Evolutionary conservation across 1,139 yeast genomes (phyloP), one percentile per base, ranked within the genome.

Genomic region (Yamadazyma aaseri): DNA sequence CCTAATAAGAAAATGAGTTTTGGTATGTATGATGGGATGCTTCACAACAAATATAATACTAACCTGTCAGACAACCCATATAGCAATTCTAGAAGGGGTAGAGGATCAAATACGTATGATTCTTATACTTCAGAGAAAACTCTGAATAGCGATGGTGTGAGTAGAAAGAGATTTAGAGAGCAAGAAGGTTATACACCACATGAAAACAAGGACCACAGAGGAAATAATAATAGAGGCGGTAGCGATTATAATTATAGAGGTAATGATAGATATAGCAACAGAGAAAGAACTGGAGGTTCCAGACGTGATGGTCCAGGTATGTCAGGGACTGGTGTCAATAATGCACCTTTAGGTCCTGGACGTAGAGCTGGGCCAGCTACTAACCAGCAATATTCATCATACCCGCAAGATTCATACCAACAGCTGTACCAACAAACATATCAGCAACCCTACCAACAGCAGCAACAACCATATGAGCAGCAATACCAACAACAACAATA

Each of bases 371-470:
- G n/a, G n/a, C n/a, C n/a, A n/a, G n/a, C n/a, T n/a, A n/a, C n/a
- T n/a, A n/a, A n/a, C n/a, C n/a, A n/a, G n/a, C n/a, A n/a, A n/a
- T n/a, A n/a, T n/a, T n/a, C n/a, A n/a, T n/a, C n/a, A n/a, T n/a
- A n/a, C n/a, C n/a, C 9, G 17, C 50, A 35, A 29, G 23, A 25
- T 23, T 51, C 20, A 30, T 38, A 31, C 14, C 38, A 28, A n/a
- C 31, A 22, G 11, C 36, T 31, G 20, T 28, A 28, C 17, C 42
- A 35, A 22, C 36, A 22, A 30, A 40, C 29, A 22, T 29, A 16
- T 10, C 32, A 6, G 10, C 27, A 28, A 14, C 31, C 20, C 12
- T 27, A 22, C 9, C 22, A 23, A 9, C 34, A 30, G 16, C 33
- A 31, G 13, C 29, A 11, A 8, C 32, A 25, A 17, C 36, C 26